Evolutionary conservation across 202 grass and related monocot species (phyloP).

Genomic region (Panicum hallii): DNA sequence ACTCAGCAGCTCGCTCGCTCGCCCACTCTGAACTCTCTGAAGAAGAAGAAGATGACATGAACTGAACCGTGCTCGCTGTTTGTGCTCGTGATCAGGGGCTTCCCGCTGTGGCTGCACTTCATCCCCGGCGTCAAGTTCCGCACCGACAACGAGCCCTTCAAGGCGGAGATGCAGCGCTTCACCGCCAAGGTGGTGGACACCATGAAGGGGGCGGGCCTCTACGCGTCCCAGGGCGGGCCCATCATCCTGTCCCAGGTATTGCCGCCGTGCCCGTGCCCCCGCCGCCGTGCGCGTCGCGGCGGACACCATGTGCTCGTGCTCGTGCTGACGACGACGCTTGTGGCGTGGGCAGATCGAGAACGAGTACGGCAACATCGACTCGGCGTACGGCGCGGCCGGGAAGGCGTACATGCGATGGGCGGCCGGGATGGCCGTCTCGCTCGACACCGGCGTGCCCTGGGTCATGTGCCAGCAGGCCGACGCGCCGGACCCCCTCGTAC

Average conservation of each 20-base stretch:
- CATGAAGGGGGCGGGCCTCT: constrained; percentile 91
- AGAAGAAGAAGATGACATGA: not conserved
- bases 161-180: constrained; percentile 96
- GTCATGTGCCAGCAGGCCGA: constrained; percentile 96
- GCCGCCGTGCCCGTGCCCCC: not conserved
- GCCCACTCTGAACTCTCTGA: not conserved
- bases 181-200: constrained; percentile 89
- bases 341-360: constrained; percentile 71
- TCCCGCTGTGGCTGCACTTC: constrained; percentile 98
- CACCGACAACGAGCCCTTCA: constrained; percentile 94
- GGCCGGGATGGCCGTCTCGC: constrained; percentile 89
- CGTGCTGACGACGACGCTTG: not conserved
- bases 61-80: not conserved
- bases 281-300: not conserved
- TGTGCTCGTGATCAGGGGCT: constrained; percentile 50
- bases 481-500: constrained; percentile 86
- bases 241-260: constrained; percentile 83
- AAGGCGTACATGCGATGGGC: constrained; percentile 89
- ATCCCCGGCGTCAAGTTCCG: constrained; percentile 96
- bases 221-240: constrained; percentile 96
- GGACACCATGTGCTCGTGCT: not conserved
- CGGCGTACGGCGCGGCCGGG: constrained; percentile 57
- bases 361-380: constrained; percentile 93
- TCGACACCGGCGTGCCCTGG: constrained; percentile 97
- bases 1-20: constrained; percentile 27